A percentile compares a stretch with the other conserved stretches of the same genome.
phyloP scores from a whole-genome alignment of 2,329 filamentous ascomycete species.

The Colletotrichum kahawae region DNA sequence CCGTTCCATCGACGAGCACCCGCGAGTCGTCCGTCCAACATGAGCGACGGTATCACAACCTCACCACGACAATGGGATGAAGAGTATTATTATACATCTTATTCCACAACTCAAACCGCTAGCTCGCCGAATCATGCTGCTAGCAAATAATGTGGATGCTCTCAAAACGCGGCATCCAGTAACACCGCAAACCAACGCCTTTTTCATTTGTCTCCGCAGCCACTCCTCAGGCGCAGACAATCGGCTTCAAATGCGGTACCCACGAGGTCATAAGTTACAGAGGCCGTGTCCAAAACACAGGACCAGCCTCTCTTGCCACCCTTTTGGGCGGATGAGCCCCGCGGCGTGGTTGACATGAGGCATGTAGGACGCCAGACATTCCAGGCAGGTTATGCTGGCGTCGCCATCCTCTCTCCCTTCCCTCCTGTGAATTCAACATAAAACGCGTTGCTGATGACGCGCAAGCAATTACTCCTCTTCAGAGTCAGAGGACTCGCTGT shows the following conservation, averaged over 20 bases:
- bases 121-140: neutral
- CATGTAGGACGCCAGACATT: neutral
- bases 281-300: neutral
- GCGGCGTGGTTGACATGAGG: neutral
- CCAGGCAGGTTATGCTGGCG: neutral
- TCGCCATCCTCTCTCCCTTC: neutral
- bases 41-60: neutral
- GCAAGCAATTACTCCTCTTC: conserved; percentile 43
- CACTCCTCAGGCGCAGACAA: neutral
- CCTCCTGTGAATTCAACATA: neutral
- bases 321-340: neutral
- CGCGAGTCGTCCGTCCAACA: neutral
- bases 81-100: conserved; percentile 20
- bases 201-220: neutral
- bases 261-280: neutral
- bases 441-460: neutral
- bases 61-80: neutral
- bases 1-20: neutral
- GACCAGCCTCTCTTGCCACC: neutral
- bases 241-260: neutral
- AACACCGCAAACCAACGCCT: conserved; percentile 2
- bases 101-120: conserved; percentile 13
- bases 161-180: neutral
- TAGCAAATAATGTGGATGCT: conserved; percentile 7
- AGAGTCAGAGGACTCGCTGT: conserved; percentile 49